These are phyloP conservation scores for Pseudogymnoascus verrucosus DNA, from an alignment of 2,329 filamentous ascomycete species.

Conservation along the genomic window DNA sequence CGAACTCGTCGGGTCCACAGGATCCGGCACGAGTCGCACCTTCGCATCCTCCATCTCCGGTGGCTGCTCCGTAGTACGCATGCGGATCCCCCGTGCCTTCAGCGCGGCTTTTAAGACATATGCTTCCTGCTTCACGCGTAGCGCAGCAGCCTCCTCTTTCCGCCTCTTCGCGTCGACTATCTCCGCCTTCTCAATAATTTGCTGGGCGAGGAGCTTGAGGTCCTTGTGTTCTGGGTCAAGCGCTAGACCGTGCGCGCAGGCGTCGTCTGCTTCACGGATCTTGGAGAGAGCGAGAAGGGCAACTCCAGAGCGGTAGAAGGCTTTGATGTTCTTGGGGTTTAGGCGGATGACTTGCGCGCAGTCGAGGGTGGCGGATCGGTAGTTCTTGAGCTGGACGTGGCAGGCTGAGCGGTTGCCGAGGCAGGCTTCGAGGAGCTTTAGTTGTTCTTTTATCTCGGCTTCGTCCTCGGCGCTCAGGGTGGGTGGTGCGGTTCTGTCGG, in stretches of 20 bases:
- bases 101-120: constrained; percentile 58
- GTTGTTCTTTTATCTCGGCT: constrained; percentile 44
- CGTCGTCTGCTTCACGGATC: constrained; percentile 70
- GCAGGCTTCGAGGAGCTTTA: constrained; percentile 62
- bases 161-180: constrained; percentile 47
- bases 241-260: constrained; percentile 63
- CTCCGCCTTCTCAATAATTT: constrained; percentile 53
- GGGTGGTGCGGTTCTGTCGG: constrained; percentile 34
- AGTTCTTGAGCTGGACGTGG: constrained; percentile 82
- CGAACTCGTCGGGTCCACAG: constrained; percentile 61
- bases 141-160: constrained; percentile 47
- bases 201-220: constrained; percentile 52
- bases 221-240: constrained; percentile 64
- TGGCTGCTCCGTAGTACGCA: constrained; percentile 57
- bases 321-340: constrained; percentile 78
- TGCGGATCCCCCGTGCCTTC: constrained; percentile 60
- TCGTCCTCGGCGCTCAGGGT: constrained; percentile 21
- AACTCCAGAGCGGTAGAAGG: constrained; percentile 74
- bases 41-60: constrained; percentile 83
- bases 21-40: constrained; percentile 62
- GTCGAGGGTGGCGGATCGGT: constrained; percentile 77
- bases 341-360: constrained; percentile 71
- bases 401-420: constrained; percentile 85
- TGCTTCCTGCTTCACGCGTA: constrained; percentile 47
- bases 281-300: constrained; percentile 75